Percentiles rank a stretch among this genome's conserved stretches.
Evolutionary conservation across 1,284 basidiomycete genomes (phyloP).

Genomic region (Trametes polyzona): DNA sequence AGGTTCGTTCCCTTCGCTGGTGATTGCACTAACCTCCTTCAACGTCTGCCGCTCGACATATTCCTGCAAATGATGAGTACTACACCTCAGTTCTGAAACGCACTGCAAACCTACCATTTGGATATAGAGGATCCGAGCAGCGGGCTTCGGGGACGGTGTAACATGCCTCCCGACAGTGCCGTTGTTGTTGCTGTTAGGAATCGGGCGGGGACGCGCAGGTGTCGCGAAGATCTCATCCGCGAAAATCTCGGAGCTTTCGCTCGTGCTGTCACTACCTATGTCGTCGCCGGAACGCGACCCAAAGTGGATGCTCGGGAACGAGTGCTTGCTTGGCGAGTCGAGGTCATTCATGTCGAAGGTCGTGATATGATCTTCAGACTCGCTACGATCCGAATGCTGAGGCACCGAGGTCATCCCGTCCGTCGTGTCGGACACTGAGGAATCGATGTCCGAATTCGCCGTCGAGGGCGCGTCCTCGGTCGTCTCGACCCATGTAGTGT

Average conservation of each 20-base stretch:
- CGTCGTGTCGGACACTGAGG: constrained; percentile 43
- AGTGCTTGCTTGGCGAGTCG: constrained; percentile 52
- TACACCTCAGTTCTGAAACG: neutral
- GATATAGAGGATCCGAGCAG: constrained; percentile 74
- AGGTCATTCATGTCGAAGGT: constrained; percentile 64
- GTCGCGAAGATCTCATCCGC: constrained; percentile 30
- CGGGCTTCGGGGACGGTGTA: constrained; percentile 46
- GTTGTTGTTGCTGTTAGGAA: constrained; percentile 15
- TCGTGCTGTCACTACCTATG: constrained; percentile 45
- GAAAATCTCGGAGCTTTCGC: constrained; percentile 41
- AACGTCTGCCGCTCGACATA: constrained; percentile 88
- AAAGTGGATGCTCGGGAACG: constrained; percentile 83
- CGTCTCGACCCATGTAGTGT: constrained; percentile 82
- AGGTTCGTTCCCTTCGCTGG: no score
- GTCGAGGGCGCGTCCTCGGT: constrained; percentile 53
- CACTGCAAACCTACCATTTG: constrained; percentile 69
- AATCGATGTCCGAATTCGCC: constrained; percentile 46
- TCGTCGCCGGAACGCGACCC: constrained; percentile 45
- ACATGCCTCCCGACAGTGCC: constrained; percentile 14
- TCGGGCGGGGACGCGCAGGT: constrained; percentile 4
- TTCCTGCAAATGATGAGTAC: constrained; percentile 52
- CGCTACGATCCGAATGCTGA: constrained; percentile 21
- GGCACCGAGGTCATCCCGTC: constrained; percentile 61
- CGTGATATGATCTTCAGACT: constrained; percentile 50
- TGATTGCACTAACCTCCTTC: constrained; percentile 58